These are phyloP conservation scores for Nakazawaea wickerhamii DNA, from an alignment of 805 yeast genomes.

Conservation along the genomic window DNA sequence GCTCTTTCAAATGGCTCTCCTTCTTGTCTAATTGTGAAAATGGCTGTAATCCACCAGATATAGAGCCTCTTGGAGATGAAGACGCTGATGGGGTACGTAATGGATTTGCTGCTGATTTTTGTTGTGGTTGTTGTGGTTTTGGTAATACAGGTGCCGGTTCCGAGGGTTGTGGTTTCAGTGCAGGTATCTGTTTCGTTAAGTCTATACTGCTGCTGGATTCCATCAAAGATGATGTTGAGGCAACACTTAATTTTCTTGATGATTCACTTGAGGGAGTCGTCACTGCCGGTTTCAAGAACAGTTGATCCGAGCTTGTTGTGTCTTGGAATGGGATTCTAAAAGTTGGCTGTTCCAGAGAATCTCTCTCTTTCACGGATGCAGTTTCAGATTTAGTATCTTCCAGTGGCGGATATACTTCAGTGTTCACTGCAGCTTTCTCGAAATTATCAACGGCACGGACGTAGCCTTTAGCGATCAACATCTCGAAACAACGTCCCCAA, in stretches of 20 bases:
- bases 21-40: slow-evolving; percentile 2
- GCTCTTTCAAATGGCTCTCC: neutral
- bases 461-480: slow-evolving; percentile 57
- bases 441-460: slow-evolving; percentile 43
- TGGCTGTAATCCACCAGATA: slow-evolving; percentile 26
- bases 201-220: neutral
- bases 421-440: slow-evolving; percentile 3
- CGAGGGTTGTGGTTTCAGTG: slow-evolving; percentile 50
- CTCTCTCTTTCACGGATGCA: slow-evolving; percentile 10
- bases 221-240: slow-evolving; percentile 2
- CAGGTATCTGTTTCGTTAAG: slow-evolving; percentile 36
- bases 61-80: slow-evolving; percentile 44
- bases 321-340: slow-evolving; percentile 74
- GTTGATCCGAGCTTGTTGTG: slow-evolving; percentile 17
- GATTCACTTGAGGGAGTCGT: neutral
- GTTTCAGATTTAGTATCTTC: slow-evolving; percentile 1
- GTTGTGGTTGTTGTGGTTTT: slow-evolving; percentile 1
- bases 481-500: slow-evolving; percentile 73
- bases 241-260: neutral
- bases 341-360: slow-evolving; percentile 36
- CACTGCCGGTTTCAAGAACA: slow-evolving; percentile 9
- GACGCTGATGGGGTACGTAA: slow-evolving; percentile 23
- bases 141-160: slow-evolving; percentile 37
- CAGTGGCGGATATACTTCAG: neutral
- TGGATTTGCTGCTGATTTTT: no score